Base-by-base conservation (phyloP, 2,329 filamentous ascomycete species). In the Polychaeton citri region DNA sequence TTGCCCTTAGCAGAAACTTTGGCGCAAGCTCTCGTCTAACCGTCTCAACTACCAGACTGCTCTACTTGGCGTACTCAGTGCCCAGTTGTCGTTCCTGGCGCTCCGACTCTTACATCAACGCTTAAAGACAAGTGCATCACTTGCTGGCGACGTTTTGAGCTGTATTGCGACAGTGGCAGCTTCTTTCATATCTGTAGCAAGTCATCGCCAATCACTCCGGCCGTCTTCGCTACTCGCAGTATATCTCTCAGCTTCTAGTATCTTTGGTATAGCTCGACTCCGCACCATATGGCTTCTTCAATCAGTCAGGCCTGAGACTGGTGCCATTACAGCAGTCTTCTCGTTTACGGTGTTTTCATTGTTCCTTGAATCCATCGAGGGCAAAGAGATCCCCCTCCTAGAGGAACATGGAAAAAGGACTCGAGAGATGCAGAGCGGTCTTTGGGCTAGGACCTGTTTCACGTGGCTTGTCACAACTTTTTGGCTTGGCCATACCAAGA, bases 291-390 rank as follows among this genome's bases (percentile, higher is more conserved):
- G 40, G 40, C 48, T 62, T 9, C 63, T 59, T 53, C 41, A 58
- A 19, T 43, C 46, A 6, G 44, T 44, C 3, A 34, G 52, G 21
- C 36, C 57, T 13, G 51, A 61, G 6, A 49, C 50, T 1, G 49
- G 50, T 28, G 47, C 61, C 8, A 61, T 60, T 21, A 58, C 58
- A 2, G 45, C 50, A 10, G 49, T 52, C 3, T 51, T 61, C 28
- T 52, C 42, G 3, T 37, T 62, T 21, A 67, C 65, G 42, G 40
- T 54, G n/a, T 46, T 38, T 1, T 37, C 58, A 7, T 42, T 61
- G 18, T 43, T 60, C n/a, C 51, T 61, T 2, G 63, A 67, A 47
- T 59, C 59, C 57, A 63, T 38, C 6, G 59, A 65, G 18, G 72
- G 72, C 45, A 48, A 58, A 31, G 43, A 45, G 3, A 53, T 66